phyloP scores from a whole-genome alignment of 2,329 filamentous ascomycete species.

The Arthrobotrys sphaeroides region DNA sequence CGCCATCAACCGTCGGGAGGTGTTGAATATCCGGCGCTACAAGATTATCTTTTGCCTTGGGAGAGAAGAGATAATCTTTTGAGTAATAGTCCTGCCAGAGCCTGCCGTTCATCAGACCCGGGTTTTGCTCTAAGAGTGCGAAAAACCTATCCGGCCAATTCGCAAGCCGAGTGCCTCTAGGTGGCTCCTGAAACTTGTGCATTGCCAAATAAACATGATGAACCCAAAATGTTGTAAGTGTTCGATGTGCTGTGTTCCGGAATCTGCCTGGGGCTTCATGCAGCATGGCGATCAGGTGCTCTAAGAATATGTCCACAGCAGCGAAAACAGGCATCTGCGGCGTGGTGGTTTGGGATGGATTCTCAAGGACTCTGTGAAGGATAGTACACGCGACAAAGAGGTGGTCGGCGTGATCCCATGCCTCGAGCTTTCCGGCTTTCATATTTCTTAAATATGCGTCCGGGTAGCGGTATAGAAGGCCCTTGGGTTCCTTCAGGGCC shows the following conservation, averaged over 20 bases:
- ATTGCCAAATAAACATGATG: conserved; percentile 60
- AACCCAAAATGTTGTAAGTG: conserved; percentile 61
- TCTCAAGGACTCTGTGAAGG: conserved; percentile 57
- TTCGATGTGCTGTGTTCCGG: conserved; percentile 60
- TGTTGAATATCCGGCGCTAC: conserved; percentile 59
- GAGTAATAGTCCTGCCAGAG: conserved; percentile 60
- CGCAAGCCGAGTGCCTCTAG: background rate
- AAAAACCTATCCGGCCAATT: conserved; percentile 54
- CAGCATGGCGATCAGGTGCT: conserved; percentile 57
- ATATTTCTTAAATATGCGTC: conserved; percentile 59
- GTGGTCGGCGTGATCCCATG: conserved; percentile 60
- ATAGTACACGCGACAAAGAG: conserved; percentile 60
- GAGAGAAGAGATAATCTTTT: conserved; percentile 59
- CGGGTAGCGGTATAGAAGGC: conserved; percentile 4
- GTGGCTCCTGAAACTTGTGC: conserved; percentile 55
- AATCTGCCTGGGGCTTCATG: conserved; percentile 58
- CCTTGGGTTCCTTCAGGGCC: conserved; percentile 10
- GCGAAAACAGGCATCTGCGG: conserved; percentile 57
- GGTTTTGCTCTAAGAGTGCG: conserved; percentile 56
- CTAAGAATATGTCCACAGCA: conserved; percentile 59
- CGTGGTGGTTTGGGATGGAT: conserved; percentile 31
- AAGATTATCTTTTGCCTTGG: conserved; percentile 58
- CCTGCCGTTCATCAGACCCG: conserved; percentile 58
- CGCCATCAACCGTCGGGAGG: conserved; percentile 55
- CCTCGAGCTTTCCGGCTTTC: conserved; percentile 56